Evolutionary conservation across 108 stramenopile species (phyloP).

Genomic region (Aureococcus anophagefferens): DNA sequence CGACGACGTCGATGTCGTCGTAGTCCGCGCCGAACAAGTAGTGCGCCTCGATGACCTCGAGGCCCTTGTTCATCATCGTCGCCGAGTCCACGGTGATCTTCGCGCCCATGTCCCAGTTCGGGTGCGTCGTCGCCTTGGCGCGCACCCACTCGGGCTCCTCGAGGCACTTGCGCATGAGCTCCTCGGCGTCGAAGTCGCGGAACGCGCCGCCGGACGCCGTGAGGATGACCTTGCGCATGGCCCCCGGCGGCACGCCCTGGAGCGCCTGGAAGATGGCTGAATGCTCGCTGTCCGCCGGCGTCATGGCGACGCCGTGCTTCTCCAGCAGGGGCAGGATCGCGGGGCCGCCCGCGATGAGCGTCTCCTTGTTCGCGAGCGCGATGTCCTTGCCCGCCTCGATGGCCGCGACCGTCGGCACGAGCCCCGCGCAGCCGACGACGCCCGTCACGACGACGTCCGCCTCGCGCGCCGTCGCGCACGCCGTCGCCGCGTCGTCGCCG

Average conservation of each 20-base stretch:
- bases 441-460: conserved; percentile 87
- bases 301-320: conserved; percentile 85
- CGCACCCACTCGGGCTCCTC: conserved; percentile 66
- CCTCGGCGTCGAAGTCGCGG: conserved; percentile 80
- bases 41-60: conserved; percentile 95
- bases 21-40: conserved; percentile 91
- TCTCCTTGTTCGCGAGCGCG: conserved; percentile 93
- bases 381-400: conserved; percentile 89
- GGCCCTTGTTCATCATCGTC: conserved; percentile 97
- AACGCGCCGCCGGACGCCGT: conserved; percentile 93
- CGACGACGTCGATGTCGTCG: conserved; percentile 92
- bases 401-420: conserved; percentile 78
- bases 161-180: conserved; percentile 69
- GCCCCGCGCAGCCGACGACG: conserved; percentile 89
- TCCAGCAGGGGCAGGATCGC: conserved; percentile 85
- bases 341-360: conserved; percentile 88
- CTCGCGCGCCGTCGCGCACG: conserved; percentile 56
- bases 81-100: conserved; percentile 90
- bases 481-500: conserved; percentile 72
- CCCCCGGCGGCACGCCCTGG: conserved; percentile 83
- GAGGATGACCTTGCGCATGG: conserved; percentile 74
- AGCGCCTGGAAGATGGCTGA: conserved; percentile 91
- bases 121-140: conserved; percentile 91
- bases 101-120: conserved; percentile 65
- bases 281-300: conserved; percentile 89